Conservation (phyloP, 306 rosid species). For the Prunus armeniaca region DNA sequence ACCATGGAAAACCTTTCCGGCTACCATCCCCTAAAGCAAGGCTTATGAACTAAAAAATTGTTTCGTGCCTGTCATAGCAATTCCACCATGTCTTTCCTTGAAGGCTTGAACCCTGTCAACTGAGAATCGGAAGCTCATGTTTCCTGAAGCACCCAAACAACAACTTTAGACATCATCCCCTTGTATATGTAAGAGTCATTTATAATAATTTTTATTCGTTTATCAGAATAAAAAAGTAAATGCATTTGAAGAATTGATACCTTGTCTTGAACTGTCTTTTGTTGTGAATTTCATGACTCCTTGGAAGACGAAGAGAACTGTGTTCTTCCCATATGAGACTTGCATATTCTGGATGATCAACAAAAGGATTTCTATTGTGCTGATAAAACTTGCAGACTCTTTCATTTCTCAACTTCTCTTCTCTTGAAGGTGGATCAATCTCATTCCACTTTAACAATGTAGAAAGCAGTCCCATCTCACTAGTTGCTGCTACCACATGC, state of each 20-base stretch:
- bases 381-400: conserved; percentile 73
- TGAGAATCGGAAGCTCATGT: neutral
- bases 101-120: neutral
- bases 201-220: no score
- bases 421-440: conserved; percentile 75
- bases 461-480: conserved; percentile 75
- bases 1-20: neutral
- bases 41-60: neutral
- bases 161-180: neutral
- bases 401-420: conserved; percentile 67
- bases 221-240: neutral
- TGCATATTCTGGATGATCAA: conserved; percentile 68
- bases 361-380: conserved; percentile 73
- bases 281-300: conserved; percentile 1
- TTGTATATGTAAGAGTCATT: neutral
- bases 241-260: neutral
- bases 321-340: conserved; percentile 45
- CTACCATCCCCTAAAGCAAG: neutral
- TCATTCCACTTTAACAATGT: conserved; percentile 66
- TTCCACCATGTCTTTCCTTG: neutral
- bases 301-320: neutral
- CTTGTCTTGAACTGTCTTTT: neutral
- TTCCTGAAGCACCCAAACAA: neutral
- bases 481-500: conserved; percentile 1
- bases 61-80: neutral